Evolutionary conservation across 257 asterid genomes (phyloP).

Genomic region (Henckelia pumila): DNA sequence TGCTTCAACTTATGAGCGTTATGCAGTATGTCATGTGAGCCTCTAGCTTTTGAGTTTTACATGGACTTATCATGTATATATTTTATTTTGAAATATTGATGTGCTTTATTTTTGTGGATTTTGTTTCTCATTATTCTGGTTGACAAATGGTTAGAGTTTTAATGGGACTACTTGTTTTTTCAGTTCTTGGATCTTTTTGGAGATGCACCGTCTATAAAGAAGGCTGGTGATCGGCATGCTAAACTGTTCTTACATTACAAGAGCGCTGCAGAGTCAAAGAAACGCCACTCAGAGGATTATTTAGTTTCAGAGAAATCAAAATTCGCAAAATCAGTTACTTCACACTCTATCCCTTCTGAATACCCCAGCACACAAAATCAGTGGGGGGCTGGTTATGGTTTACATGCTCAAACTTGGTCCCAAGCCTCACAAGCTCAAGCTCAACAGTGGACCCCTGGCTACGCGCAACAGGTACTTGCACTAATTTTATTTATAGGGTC

Average conservation of each 20-base stretch:
- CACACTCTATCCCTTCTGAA: conserved; percentile 62
- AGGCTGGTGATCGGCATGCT: conserved; percentile 80
- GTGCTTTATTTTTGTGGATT: neutral
- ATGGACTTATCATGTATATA: neutral
- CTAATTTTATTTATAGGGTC: neutral
- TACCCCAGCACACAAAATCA: conserved; percentile 74
- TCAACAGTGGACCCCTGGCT: conserved; percentile 81
- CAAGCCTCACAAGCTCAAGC: conserved; percentile 79
- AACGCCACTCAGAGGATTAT: conserved; percentile 87
- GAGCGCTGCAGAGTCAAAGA: conserved; percentile 74
- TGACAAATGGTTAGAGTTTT: conserved; percentile 13
- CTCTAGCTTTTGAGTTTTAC: conserved; percentile 1
- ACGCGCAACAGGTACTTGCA: conserved; percentile 69
- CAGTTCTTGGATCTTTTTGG: conserved; percentile 97
- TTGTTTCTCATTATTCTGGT: conserved; percentile 9
- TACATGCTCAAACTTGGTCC: conserved; percentile 85
- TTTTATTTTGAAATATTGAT: neutral
- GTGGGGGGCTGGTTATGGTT: conserved; percentile 83
- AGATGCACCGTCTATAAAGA: conserved; percentile 58
- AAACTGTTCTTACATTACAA: conserved; percentile 76
- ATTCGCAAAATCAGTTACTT: conserved; percentile 53
- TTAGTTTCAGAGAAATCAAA: conserved; percentile 71
- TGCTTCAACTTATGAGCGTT: neutral
- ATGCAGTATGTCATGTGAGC: conserved; percentile 2
- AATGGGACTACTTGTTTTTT: conserved; percentile 25